Conservation (phyloP, 768 basidiomycete species). For the Amyloporia xantha region DNA sequence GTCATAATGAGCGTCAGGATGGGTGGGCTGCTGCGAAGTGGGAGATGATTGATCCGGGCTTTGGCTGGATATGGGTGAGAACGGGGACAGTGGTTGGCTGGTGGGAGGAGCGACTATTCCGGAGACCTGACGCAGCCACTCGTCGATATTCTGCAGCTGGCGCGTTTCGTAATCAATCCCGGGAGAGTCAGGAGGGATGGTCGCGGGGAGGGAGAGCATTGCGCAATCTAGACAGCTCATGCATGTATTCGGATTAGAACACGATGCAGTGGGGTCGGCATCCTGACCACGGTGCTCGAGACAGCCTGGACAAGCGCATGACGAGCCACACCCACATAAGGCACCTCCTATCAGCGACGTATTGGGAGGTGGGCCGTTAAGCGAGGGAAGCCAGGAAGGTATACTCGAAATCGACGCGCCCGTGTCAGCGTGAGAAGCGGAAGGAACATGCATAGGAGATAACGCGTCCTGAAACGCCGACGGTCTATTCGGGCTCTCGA, state of each 20-base stretch:
- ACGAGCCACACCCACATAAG: constrained; percentile 55
- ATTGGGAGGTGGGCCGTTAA: constrained; percentile 10
- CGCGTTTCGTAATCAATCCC: constrained; percentile 36
- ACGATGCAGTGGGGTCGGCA: constrained; percentile 16
- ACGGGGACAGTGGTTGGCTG: constrained; percentile 2
- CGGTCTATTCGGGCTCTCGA: neutral
- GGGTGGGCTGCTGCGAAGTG: neutral
- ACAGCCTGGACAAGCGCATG: constrained; percentile 61
- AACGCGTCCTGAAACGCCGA: constrained; percentile 18
- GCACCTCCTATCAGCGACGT: constrained; percentile 35
- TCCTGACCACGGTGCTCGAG: constrained; percentile 39
- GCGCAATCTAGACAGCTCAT: constrained; percentile 58
- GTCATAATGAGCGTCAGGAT: constrained; percentile 12
- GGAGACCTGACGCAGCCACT: constrained; percentile 54
- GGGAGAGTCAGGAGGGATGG: constrained; percentile 34
- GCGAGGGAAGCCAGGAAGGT: neutral
- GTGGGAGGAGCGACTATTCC: constrained; percentile 24
- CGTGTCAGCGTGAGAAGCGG: neutral
- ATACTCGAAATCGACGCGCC: neutral
- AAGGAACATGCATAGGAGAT: neutral
- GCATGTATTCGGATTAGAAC: constrained; percentile 32
- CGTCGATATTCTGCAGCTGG: constrained; percentile 44
- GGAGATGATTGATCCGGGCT: neutral
- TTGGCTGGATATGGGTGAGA: neutral
- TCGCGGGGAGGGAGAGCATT: constrained; percentile 42